Base-by-base conservation (phyloP, 2,329 filamentous ascomycete species). In the Drechslerella dactyloides region DNA sequence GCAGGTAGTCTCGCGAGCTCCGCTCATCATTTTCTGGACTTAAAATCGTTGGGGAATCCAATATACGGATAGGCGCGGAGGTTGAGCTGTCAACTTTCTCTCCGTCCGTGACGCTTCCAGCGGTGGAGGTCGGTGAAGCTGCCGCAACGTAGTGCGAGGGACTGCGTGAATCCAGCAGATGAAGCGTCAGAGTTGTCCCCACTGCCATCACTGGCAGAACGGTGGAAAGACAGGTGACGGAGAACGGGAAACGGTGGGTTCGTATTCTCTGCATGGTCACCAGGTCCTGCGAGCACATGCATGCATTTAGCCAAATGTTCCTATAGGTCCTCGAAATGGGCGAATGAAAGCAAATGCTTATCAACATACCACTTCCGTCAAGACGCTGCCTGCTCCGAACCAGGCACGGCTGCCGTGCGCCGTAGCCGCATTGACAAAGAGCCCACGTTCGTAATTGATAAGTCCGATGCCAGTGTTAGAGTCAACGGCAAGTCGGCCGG, bases 191-290 rank as follows among this genome's bases (percentile, higher is more conserved):
- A 56, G 89, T 90, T 0, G 91, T 96, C 21, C 91, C 93, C 13
- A 97, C 86, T 0, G 92, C 94, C 40, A 97, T 80, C 0, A 88
- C 84, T 0, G 84, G 83, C 54, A 86, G 81, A 75, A 86, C 81
- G 48, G 87, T 84, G 0, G 93, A 97, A 17, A 97, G 81, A 0
- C 91, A 89, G 42, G 90, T 93, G 74, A 97, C 91, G 30, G 89
- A 87, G 83, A 89, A 93, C 0, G 92, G 89, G 76, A 91, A 97
- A 7, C 72, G 69, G 37, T 75, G 74, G 2, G 69, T 74, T 23
- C 74, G 62, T 13, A 76, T 63, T 48, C 64, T 75, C 46, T 74
- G 74, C 35, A 76, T 74, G 1, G 75, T 76, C 6, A 62, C 69
- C 2, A 76, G 51, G 55, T 74, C 57, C 54, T 68, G 11, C 50